These are phyloP conservation scores for Berberis vulgaris DNA, from an alignment of 164 flowering plant genomes.

Conservation along the genomic window DNA sequence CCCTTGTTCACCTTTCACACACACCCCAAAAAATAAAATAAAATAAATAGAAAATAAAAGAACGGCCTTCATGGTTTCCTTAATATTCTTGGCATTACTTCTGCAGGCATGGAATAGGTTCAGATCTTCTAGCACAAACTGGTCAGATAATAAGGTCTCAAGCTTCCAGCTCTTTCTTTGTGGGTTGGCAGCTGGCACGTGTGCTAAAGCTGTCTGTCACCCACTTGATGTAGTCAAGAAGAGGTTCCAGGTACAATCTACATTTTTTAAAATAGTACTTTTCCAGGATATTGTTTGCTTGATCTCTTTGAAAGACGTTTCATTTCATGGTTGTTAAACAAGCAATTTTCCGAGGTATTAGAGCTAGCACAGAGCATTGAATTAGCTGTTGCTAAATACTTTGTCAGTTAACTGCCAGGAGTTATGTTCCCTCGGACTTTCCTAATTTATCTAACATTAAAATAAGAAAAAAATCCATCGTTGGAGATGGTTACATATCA, in stretches of 20 bases:
- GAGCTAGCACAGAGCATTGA: too few species aligned
- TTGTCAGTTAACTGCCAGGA: too few species aligned
- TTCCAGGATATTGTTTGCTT: background rate
- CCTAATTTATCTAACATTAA: too few species aligned
- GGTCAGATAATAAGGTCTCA: constrained; percentile 24
- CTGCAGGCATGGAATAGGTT: constrained; percentile 36
- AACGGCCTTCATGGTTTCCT: background rate
- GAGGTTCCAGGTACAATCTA: constrained; percentile 76
- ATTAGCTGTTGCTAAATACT: too few species aligned
- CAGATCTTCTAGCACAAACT: constrained; percentile 14
- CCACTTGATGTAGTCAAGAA: constrained; percentile 97
- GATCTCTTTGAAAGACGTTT: background rate
- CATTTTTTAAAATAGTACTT: background rate
- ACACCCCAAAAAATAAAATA: too few species aligned
- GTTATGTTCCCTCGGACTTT: too few species aligned
- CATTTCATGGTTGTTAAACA: background rate
- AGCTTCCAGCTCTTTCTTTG: constrained; percentile 82
- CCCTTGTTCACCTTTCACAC: too few species aligned
- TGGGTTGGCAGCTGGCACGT: constrained; percentile 91
- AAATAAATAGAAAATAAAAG: too few species aligned
- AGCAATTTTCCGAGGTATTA: too few species aligned
- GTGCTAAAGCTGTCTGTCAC: constrained; percentile 91
- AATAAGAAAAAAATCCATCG: too few species aligned
- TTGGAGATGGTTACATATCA: too few species aligned
- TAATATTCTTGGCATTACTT: background rate